Evolutionary conservation across 78 protist species (phyloP).

Genomic region (Chrysochromulina tobinii): DNA sequence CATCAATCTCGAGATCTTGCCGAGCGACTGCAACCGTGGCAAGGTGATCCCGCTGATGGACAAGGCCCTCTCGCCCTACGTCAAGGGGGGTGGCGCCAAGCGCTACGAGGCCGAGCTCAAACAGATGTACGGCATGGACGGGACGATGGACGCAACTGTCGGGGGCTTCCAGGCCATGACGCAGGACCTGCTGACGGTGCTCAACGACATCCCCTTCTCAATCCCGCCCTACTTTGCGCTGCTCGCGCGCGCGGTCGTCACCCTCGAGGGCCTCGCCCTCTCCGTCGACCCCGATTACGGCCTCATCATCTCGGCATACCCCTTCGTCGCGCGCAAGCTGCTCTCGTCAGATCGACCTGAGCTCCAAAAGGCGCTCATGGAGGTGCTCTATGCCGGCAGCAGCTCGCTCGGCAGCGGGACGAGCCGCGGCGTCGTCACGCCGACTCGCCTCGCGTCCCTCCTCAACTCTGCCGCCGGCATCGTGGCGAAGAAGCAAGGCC

Average conservation of each 20-base stretch:
- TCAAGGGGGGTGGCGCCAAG: slow-evolving; percentile 27
- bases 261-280: slow-evolving; percentile 55
- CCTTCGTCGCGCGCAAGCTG: slow-evolving; percentile 56
- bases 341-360: slow-evolving; percentile 41
- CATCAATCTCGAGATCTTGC: background rate
- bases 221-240: slow-evolving; percentile 52
- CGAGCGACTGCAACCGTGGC: background rate
- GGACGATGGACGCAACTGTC: background rate
- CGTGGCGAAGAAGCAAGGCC: slow-evolving; percentile 35
- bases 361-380: slow-evolving; percentile 36
- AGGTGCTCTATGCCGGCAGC: slow-evolving; percentile 23
- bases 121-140: slow-evolving; percentile 50
- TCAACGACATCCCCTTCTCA: slow-evolving; percentile 58
- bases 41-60: slow-evolving; percentile 10
- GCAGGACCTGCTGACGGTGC: slow-evolving; percentile 38
- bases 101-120: background rate
- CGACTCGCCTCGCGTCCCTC: slow-evolving; percentile 25
- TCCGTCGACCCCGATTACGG: slow-evolving; percentile 17
- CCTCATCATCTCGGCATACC: slow-evolving; percentile 29
- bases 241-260: slow-evolving; percentile 44
- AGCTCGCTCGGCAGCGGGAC: background rate
- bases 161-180: slow-evolving; percentile 63
- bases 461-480: slow-evolving; percentile 46
- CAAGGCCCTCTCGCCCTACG: slow-evolving; percentile 25
- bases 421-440: background rate